These are phyloP conservation scores for Balansia obtecta DNA, from an alignment of 2,329 filamentous ascomycete genomes.

Conservation along the genomic window DNA sequence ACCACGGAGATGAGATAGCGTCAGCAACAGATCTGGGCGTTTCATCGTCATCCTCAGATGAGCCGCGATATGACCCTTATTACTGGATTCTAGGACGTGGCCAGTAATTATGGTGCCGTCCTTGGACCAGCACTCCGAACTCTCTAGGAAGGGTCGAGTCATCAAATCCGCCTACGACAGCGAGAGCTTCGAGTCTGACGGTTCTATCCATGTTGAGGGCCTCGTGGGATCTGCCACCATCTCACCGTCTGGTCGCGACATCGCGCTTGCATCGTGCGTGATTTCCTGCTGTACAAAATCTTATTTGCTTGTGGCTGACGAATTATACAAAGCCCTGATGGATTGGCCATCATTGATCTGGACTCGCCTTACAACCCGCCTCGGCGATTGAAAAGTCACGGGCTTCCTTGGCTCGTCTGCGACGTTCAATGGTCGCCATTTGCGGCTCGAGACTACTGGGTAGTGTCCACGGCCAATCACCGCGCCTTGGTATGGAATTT, in stretches of 20 bases:
- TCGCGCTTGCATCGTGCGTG: slow-evolving; percentile 69
- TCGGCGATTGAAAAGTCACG: slow-evolving; percentile 67
- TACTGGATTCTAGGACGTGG: background rate
- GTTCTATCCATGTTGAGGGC: slow-evolving; percentile 72
- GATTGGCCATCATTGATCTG: slow-evolving; percentile 81
- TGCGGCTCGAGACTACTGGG: slow-evolving; percentile 79
- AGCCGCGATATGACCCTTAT: slow-evolving; percentile 6
- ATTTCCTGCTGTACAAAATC: background rate
- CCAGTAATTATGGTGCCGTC: slow-evolving; percentile 29
- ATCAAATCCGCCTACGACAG: slow-evolving; percentile 68
- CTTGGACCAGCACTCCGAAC: slow-evolving; percentile 31
- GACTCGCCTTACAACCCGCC: slow-evolving; percentile 83
- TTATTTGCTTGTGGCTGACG: slow-evolving; percentile 13
- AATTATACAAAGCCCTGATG: slow-evolving; percentile 52
- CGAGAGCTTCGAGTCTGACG: slow-evolving; percentile 75
- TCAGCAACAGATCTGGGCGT: background rate
- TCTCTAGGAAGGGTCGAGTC: slow-evolving; percentile 42
- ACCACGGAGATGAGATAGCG: background rate
- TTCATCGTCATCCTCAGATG: background rate
- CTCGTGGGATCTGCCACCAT: slow-evolving; percentile 83
- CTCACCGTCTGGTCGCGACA: slow-evolving; percentile 79
- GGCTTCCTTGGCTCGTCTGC: slow-evolving; percentile 85
- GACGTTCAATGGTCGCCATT: slow-evolving; percentile 98
- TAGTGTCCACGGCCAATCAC: slow-evolving; percentile 88
- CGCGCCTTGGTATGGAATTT: slow-evolving; percentile 92